These are phyloP conservation scores for Tympanopsis confertula DNA, from an alignment of 2,329 filamentous ascomycete species.

Conservation along the genomic window DNA sequence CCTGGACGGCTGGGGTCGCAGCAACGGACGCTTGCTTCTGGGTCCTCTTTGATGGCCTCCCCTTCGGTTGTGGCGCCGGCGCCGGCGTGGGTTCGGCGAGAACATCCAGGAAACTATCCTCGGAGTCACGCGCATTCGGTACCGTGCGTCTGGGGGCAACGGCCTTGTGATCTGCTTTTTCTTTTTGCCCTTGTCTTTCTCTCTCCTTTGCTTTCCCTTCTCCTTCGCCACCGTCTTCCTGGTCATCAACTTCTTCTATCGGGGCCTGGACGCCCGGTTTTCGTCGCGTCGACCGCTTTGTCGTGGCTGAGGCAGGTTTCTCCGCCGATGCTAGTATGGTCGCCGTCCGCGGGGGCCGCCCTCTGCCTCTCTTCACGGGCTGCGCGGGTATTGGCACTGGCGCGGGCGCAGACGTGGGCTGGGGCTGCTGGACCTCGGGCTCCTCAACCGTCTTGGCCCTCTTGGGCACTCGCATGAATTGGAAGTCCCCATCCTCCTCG, in stretches of 20 bases:
- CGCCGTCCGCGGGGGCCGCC: constrained; percentile 13
- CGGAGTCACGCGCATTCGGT: too few relatives aligned
- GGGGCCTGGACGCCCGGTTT: constrained; percentile 5
- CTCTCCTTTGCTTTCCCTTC: too few relatives aligned
- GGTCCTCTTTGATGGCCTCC: background rate
- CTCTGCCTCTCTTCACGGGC: constrained; percentile 26
- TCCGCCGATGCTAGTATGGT: constrained; percentile 21
- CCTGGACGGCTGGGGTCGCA: too few relatives aligned
- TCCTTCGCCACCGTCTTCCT: background rate
- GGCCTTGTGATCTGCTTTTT: too few relatives aligned
- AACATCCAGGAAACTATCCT: background rate
- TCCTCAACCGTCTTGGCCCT: constrained; percentile 45
- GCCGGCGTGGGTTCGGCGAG: background rate
- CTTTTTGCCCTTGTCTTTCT: too few relatives aligned
- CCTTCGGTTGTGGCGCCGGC: background rate
- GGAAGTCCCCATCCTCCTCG: constrained; percentile 68
- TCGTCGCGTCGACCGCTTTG: constrained; percentile 7
- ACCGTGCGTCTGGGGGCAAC: too few relatives aligned
- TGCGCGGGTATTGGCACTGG: constrained; percentile 22
- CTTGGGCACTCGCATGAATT: constrained; percentile 60
- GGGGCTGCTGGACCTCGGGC: constrained; percentile 24
- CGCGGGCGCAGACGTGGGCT: constrained; percentile 17
- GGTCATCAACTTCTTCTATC: background rate
- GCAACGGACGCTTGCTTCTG: background rate
- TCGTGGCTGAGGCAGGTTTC: constrained; percentile 19